Evolutionary conservation across 1,139 yeast species (phyloP).

Genomic region (Geotrichum phurueaensis): DNA sequence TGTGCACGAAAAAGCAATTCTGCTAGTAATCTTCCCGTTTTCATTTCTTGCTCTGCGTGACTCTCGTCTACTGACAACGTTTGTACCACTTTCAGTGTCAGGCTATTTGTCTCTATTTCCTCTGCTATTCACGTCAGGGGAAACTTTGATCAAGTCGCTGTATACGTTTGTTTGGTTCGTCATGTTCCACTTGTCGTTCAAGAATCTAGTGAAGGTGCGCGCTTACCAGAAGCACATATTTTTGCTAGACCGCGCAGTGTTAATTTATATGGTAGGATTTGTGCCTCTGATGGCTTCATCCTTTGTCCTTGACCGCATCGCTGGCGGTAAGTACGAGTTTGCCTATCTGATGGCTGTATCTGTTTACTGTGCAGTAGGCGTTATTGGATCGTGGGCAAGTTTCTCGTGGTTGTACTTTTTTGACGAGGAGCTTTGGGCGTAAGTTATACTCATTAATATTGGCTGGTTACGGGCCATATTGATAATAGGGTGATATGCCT

Average conservation of each 20-base stretch:
- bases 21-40: conserved; percentile 84
- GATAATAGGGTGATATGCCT: not conserved
- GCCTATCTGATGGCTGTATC: conserved; percentile 76
- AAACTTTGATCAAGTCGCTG: conserved; percentile 68
- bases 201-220: conserved; percentile 57
- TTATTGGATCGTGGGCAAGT: conserved; percentile 82
- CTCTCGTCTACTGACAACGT: conserved; percentile 51
- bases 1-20: conserved; percentile 93
- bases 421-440: conserved; percentile 31
- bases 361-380: conserved; percentile 80
- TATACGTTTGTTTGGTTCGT: conserved; percentile 85
- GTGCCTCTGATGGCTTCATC: conserved; percentile 56
- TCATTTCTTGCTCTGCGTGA: conserved; percentile 71
- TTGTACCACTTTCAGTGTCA: conserved; percentile 62
- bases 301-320: conserved; percentile 51
- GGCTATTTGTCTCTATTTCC: conserved; percentile 91
- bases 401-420: conserved; percentile 83
- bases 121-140: conserved; percentile 71
- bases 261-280: conserved; percentile 62
- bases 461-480: not conserved
- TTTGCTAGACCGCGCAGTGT: conserved; percentile 64
- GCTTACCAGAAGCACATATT: conserved; percentile 48
- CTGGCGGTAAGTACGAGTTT: conserved; percentile 46
- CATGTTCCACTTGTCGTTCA: conserved; percentile 64
- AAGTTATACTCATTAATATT: not conserved